Conservation (phyloP, 2,329 filamentous ascomycete genomes). For the Penicillium sp. region DNA sequence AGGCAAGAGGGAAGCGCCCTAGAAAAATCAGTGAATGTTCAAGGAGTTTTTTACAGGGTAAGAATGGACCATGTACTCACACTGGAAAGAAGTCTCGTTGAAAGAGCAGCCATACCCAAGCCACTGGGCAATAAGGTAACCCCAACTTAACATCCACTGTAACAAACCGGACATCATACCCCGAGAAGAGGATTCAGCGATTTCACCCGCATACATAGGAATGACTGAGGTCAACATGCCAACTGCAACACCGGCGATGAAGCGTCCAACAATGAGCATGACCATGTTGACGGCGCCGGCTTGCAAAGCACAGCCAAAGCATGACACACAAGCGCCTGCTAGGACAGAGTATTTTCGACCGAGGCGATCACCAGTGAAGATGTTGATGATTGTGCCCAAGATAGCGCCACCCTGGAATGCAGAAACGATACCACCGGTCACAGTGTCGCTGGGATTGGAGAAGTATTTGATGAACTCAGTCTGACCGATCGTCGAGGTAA, state of each 20-base stretch:
- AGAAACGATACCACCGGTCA: conserved; percentile 38
- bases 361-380: conserved; percentile 16
- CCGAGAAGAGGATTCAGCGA: conserved; percentile 34
- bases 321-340: conserved; percentile 12
- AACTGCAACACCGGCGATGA: conserved; percentile 31
- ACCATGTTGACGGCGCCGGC: conserved; percentile 26
- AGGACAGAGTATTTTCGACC: conserved; percentile 16
- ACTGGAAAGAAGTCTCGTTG: conserved; percentile 12
- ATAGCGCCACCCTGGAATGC: conserved; percentile 41
- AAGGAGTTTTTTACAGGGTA: background rate
- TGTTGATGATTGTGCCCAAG: conserved; percentile 16
- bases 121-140: conserved; percentile 43
- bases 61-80: conserved; percentile 2
- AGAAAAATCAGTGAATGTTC: background rate
- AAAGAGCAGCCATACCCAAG: conserved; percentile 40
- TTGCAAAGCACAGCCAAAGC: conserved; percentile 26
- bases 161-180: conserved; percentile 33
- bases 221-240: conserved; percentile 31
- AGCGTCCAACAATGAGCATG: conserved; percentile 33
- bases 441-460: conserved; percentile 17
- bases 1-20: conserved; percentile 44
- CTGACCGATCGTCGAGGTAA: conserved; percentile 34
- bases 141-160: conserved; percentile 42
- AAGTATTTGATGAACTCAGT: conserved; percentile 30
- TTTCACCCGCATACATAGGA: conserved; percentile 36